A percentile compares a stretch with the other conserved stretches of the same genome.
Conservation (phyloP, 495 filamentous ascomycete genomes). For the Podospora appendiculata region DNA sequence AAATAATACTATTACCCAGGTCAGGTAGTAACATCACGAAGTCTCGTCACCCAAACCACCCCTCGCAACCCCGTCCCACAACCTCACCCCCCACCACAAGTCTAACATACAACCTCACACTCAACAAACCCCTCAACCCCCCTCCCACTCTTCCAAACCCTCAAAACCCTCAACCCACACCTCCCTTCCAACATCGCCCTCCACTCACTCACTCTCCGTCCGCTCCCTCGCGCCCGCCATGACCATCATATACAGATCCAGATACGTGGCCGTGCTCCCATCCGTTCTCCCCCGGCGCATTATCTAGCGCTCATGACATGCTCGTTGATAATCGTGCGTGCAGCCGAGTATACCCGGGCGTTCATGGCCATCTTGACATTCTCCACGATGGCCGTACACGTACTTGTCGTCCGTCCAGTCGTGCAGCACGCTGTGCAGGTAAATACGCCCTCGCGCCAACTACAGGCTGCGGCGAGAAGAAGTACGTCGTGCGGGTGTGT, state of each 20-base stretch:
- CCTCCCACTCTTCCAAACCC: constrained; percentile 25
- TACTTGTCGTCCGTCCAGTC: constrained; percentile 40
- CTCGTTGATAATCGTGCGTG: constrained; percentile 50
- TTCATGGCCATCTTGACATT: constrained; percentile 31
- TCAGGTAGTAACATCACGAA: no score
- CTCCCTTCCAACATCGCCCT: constrained; percentile 6
- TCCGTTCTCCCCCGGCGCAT: no score
- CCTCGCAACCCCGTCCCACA: no score
- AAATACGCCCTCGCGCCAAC: constrained; percentile 39
- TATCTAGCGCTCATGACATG: constrained; percentile 38
- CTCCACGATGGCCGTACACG: constrained; percentile 26
- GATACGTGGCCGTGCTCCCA: constrained; percentile 37
- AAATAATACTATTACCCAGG: no score
- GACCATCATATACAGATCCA: constrained; percentile 22
- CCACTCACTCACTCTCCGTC: constrained; percentile 24
- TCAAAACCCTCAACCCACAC: constrained; percentile 31
- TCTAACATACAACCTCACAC: no score
- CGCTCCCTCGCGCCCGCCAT: constrained; percentile 16
- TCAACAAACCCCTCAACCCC: constrained; percentile 37
- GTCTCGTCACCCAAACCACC: no score
- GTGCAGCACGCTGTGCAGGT: constrained; percentile 38
- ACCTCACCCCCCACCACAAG: no score
- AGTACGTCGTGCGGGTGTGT: constrained; percentile 26
- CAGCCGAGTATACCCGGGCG: constrained; percentile 37
- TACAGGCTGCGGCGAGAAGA: constrained; percentile 32